Conservation (phyloP, 805 yeast genomes). For the Metschnikowia noctiluminum region DNA sequence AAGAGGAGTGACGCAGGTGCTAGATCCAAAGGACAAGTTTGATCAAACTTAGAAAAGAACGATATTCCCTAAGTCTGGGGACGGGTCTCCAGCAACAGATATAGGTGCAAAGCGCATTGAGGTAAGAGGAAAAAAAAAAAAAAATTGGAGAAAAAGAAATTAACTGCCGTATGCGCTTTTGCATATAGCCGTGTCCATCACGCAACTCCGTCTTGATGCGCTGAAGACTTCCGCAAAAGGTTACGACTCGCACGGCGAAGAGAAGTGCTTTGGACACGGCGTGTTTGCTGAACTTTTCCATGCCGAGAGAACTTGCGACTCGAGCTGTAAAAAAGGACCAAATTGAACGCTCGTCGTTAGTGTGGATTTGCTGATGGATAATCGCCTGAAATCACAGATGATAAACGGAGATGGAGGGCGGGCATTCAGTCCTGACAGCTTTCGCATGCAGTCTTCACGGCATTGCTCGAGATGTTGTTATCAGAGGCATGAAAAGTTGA, state of each 20-base stretch:
- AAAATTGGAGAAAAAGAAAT: not conserved
- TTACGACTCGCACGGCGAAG: not conserved
- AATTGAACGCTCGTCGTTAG: not conserved
- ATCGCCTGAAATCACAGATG: too few species aligned
- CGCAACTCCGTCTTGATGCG: not conserved
- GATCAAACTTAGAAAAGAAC: conserved; percentile 2
- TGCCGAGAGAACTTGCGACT: not conserved
- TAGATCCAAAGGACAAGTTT: not conserved
- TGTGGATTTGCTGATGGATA: not conserved
- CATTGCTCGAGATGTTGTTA: not conserved
- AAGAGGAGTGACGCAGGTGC: not conserved
- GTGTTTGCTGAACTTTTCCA: not conserved
- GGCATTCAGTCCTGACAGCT: too few species aligned
- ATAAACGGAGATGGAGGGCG: too few species aligned
- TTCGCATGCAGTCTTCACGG: not conserved
- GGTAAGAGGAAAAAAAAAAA: not conserved
- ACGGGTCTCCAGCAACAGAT: not conserved
- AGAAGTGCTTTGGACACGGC: not conserved
- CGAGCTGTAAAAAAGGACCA: too few species aligned
- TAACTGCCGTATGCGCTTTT: not conserved
- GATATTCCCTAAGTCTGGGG: not conserved
- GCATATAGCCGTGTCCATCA: not conserved
- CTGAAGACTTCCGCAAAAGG: not conserved
- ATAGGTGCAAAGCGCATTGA: not conserved
- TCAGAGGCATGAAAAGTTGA: not conserved